Evolutionary conservation across 192 early-diverging fungal species (phyloP).

Genomic region (Backusella macrospora): DNA sequence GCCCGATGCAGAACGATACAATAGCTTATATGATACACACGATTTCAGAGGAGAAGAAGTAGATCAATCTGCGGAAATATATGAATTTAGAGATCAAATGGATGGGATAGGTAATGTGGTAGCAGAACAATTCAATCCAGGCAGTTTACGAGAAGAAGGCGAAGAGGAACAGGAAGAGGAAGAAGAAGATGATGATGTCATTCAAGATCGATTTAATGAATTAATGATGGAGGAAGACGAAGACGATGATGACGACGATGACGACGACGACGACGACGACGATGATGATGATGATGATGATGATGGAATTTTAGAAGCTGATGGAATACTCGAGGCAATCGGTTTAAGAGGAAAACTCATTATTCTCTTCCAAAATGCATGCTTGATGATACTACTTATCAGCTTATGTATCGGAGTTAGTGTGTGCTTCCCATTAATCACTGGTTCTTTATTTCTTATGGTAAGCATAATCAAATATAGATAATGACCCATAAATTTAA

Average conservation of each 20-base stretch:
- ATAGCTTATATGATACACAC: not conserved
- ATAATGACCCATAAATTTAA: not conserved
- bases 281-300: constrained; percentile 45
- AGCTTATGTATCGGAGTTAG: constrained; percentile 65
- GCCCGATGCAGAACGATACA: not conserved
- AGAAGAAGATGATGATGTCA: not conserved
- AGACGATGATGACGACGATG: not conserved
- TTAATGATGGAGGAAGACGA: not conserved
- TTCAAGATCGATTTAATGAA: not conserved
- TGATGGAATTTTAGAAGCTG: constrained; percentile 59
- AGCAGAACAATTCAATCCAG: not conserved
- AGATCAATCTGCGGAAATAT: not conserved
- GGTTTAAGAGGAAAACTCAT: constrained; percentile 82
- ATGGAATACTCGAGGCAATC: constrained; percentile 79
- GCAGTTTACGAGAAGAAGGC: not conserved
- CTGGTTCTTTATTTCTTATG: constrained; percentile 53
- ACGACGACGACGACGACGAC: not conserved
- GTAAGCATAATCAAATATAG: constrained; percentile 23
- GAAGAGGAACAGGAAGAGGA: too few relatives aligned
- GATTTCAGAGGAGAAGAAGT: not conserved
- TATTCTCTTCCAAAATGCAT: constrained; percentile 78
- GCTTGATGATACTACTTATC: constrained; percentile 75
- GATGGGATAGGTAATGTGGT: not conserved
- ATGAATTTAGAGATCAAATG: constrained; percentile 8
- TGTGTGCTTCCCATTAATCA: constrained; percentile 71